phyloP scores from a whole-genome alignment of 2,329 filamentous ascomycete species.

The Emergomyces africanus region DNA sequence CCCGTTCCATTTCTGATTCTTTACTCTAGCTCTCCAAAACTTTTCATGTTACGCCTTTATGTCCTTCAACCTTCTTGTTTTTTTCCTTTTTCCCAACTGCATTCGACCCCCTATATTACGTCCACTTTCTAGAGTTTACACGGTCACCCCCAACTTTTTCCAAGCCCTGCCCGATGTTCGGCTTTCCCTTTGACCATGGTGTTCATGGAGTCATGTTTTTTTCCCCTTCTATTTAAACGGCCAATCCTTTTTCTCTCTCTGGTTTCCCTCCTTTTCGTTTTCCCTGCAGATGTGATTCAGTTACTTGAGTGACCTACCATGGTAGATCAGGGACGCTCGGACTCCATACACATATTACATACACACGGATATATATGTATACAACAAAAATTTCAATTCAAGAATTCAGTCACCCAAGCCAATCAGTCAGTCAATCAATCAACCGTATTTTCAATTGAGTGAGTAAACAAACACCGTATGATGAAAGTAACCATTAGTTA shows the following conservation, averaged over 20 bases:
- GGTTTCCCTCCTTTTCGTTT: not conserved
- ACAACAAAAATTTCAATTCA: no score
- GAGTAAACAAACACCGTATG: no score
- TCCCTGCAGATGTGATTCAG: not conserved
- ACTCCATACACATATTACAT: not conserved
- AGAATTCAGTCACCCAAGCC: no score
- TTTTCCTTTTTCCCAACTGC: not conserved
- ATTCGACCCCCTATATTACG: no score
- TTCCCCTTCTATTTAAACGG: no score
- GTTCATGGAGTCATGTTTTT: not conserved
- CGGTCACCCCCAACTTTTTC: not conserved
- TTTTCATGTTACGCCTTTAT: not conserved
- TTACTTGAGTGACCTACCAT: not conserved
- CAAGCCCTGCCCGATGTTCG: not conserved
- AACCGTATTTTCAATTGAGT: no score
- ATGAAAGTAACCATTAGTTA: no score
- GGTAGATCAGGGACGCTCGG: not conserved
- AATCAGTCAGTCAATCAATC: no score
- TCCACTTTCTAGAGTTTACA: not conserved
- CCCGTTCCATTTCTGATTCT: not conserved
- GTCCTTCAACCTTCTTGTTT: not conserved
- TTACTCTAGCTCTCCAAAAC: not conserved
- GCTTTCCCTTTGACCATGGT: not conserved
- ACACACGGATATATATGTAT: no score
- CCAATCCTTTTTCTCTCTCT: not conserved